Percentiles rank a stretch among this genome's conserved stretches.
These are phyloP conservation scores for Mimosa bimucronata DNA, from an alignment of 306 rosid genomes.

Conservation along the genomic window DNA sequence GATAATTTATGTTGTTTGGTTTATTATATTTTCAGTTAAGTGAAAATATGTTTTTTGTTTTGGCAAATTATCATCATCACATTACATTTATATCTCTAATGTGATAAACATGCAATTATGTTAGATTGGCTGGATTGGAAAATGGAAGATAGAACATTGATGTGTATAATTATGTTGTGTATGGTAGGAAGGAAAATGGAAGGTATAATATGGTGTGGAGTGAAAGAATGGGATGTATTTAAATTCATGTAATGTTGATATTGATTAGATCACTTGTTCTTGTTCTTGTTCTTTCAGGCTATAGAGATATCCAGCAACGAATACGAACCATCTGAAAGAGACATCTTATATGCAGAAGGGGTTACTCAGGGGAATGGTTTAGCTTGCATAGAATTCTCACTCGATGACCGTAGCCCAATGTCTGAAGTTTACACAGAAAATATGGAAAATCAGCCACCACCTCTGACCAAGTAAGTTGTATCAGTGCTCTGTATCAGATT, in stretches of 20 bases:
- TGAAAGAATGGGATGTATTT: not conserved
- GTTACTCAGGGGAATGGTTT: constrained; percentile 96
- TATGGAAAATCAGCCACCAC: constrained; percentile 75
- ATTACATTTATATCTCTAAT: not conserved
- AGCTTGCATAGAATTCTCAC: constrained; percentile 94
- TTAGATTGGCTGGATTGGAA: constrained; percentile 9
- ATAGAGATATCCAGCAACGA: constrained; percentile 97
- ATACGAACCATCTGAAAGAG: constrained; percentile 94
- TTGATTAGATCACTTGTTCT: constrained; percentile 9
- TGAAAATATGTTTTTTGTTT: too few species aligned
- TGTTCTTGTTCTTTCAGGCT: constrained; percentile 59
- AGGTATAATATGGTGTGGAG: constrained; percentile 1
- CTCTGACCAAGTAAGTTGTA: constrained; percentile 70
- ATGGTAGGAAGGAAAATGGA: too few species aligned
- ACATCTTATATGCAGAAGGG: constrained; percentile 95
- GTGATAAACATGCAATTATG: constrained; percentile 9
- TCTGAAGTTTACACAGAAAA: constrained; percentile 79
- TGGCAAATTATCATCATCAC: too few species aligned
- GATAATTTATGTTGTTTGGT: not conserved
- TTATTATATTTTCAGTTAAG: too few species aligned
- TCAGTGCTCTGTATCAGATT: not conserved
- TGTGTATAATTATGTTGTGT: too few species aligned
- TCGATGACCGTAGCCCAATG: constrained; percentile 88
- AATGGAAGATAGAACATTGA: not conserved
- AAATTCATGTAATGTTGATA: not conserved